Percentiles rank a stretch among this genome's conserved stretches.
These are phyloP conservation scores for Calocybe cyanea DNA, from an alignment of 768 basidiomycete species.

Conservation along the genomic window DNA sequence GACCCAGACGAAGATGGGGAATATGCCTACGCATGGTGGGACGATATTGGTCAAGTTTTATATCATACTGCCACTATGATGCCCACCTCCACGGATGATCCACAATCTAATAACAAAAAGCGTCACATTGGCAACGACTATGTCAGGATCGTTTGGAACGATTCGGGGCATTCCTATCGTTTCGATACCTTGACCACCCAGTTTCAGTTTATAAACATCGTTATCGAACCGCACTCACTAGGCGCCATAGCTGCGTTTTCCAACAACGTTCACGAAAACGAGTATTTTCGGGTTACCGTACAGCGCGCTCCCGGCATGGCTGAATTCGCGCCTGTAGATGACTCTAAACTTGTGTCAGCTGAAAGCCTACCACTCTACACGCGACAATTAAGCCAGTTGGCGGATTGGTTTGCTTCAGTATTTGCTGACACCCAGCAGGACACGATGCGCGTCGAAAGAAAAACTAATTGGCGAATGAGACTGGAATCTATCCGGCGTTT, in stretches of 20 bases:
- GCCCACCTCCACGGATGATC: constrained; percentile 73
- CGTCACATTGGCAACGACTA: constrained; percentile 96
- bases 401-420: constrained; percentile 88
- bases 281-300: constrained; percentile 93
- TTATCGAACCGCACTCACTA: constrained; percentile 89
- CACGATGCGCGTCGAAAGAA: constrained; percentile 68
- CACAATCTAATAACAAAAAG: constrained; percentile 81
- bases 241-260: constrained; percentile 84
- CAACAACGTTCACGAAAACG: constrained; percentile 80
- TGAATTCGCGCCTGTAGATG: constrained; percentile 89
- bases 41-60: constrained; percentile 91
- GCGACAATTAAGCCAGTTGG: constrained; percentile 80
- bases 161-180: constrained; percentile 82
- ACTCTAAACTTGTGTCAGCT: constrained; percentile 92
- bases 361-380: constrained; percentile 83
- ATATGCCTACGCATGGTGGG: constrained; percentile 99
- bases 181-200: constrained; percentile 91
- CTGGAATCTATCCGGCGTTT: constrained; percentile 78
- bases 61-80: constrained; percentile 98
- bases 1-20: constrained; percentile 92
- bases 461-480: constrained; percentile 85
- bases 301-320: constrained; percentile 89
- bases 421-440: constrained; percentile 73
- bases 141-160: constrained; percentile 97
- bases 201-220: constrained; percentile 97